These are phyloP conservation scores for Pythium oligandrum DNA, from an alignment of 352 stramenopile species.

Conservation along the genomic window DNA sequence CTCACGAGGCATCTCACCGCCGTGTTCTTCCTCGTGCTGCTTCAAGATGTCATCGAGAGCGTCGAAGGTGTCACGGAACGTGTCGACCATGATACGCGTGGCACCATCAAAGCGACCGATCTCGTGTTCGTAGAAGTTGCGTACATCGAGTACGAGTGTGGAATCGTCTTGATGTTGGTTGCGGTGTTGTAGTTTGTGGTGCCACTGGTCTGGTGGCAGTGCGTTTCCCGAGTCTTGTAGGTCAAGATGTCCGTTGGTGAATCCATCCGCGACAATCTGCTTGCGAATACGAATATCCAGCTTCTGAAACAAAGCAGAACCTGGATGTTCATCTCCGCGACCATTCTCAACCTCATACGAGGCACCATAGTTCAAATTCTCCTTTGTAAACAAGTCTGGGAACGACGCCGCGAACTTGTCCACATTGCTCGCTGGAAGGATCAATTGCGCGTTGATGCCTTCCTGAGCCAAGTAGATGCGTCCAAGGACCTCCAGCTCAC, in stretches of 20 bases:
- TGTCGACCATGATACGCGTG: conserved; percentile 58
- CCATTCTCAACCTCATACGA: conserved; percentile 19
- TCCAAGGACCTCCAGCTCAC: conserved; percentile 39
- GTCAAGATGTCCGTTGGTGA: conserved; percentile 22
- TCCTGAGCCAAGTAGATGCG: conserved; percentile 92
- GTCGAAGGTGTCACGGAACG: conserved; percentile 50
- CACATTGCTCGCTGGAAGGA: conserved; percentile 79
- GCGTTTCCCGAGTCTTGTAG: conserved; percentile 22
- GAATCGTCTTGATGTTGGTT: conserved; percentile 21
- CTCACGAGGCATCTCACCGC: conserved; percentile 29
- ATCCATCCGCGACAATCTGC: conserved; percentile 90
- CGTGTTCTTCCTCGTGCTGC: conserved; percentile 20
- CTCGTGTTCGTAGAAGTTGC: conserved; percentile 59
- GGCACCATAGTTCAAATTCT: conserved; percentile 50
- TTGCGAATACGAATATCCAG: conserved; percentile 87
- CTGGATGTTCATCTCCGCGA: conserved; percentile 15
- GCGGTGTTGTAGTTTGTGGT: conserved; percentile 26
- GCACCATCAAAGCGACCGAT: conserved; percentile 46
- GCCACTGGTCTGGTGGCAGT: conserved; percentile 26
- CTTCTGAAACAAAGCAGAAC: conserved; percentile 65
- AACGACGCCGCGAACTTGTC: conserved; percentile 64
- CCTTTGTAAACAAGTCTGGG: conserved; percentile 38
- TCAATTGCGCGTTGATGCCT: conserved; percentile 95
- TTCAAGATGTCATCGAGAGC: conserved; percentile 42
- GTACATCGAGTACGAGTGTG: conserved; percentile 37